Evolutionary conservation across 495 filamentous ascomycete genomes (phyloP), one percentile per base, ranked within the genome.

Genomic region (Cudoniella acicularis): DNA sequence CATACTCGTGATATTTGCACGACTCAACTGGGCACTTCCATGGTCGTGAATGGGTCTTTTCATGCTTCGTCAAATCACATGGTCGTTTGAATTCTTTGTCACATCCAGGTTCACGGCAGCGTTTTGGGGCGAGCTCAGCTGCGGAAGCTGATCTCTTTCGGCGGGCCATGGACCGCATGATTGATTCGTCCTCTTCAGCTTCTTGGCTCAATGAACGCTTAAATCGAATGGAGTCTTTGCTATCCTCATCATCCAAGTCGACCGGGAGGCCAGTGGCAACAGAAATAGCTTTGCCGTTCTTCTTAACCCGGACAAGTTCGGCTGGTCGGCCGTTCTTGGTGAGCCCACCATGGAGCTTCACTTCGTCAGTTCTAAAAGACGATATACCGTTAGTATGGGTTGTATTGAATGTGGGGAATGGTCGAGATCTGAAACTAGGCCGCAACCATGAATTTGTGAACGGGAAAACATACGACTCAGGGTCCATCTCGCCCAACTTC

Each of bases 21-120:
- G 77, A 83, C 43, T 78, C 63, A 3, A 88, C 78, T 1, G 83
- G 79, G 72, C 94, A 98, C 74, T 98, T 98, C 87, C 88, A 97
- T 2, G 94, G 95, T 18, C 94, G 87, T 10, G 89, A 88, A 69
- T 98, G 94, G 1, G 94, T 98, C 77, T 98, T 98, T 73, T 94
- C 89, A 69, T 98, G 94, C 75, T 98, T 98, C 51, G 82, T 94
- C 53, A 96, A 75, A 69, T 96, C 92, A 72, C 92, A 97, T 3
- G 90, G 89, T 45, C 92, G 83, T 72, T 92, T 92, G 80, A 96
- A 97, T 66, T 91, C 84, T 73, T 95, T 96, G 72, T 86, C 85
- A 73, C 92, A 97, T 48, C 78, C 76, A 0, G 71, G 68, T 66
- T 89, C 78, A 51, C 75, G 75, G 73, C 88, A 92, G 53, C 75